Evolutionary conservation across 257 asterid species (phyloP).

Genomic region (Ilex aquifolium): DNA sequence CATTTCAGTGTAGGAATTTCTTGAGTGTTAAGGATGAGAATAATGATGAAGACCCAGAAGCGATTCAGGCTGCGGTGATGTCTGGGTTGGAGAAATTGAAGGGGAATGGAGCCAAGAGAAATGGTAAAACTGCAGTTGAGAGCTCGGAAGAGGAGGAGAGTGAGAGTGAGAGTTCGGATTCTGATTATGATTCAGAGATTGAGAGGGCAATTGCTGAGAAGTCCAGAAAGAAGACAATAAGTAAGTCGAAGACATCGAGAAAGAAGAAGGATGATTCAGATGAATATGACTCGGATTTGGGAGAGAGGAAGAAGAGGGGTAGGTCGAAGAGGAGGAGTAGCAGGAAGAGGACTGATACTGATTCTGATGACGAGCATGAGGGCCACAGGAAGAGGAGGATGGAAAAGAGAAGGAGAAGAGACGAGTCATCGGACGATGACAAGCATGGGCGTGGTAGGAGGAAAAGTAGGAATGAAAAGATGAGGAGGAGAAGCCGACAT

Average conservation of each 20-base stretch:
- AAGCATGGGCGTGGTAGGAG: conserved; percentile 43
- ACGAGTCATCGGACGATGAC: conserved; percentile 39
- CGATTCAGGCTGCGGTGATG: conserved; percentile 55
- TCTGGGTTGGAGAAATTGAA: conserved; percentile 66
- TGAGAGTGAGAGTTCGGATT: conserved; percentile 70
- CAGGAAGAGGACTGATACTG: conserved; percentile 34
- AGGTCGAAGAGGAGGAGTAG: conserved; percentile 56
- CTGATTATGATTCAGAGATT: conserved; percentile 75
- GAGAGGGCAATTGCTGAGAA: conserved; percentile 60
- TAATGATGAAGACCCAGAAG: conserved; percentile 47
- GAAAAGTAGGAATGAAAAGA: conserved; percentile 57
- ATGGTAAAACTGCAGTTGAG: conserved; percentile 18
- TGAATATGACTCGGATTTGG: conserved; percentile 25
- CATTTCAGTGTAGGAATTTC: conserved; percentile 90
- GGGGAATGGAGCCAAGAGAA: conserved; percentile 34
- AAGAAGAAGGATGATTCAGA: conserved; percentile 27
- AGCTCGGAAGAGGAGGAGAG: conserved; percentile 51
- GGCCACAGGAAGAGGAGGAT: conserved; percentile 38
- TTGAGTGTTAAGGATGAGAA: conserved; percentile 72
- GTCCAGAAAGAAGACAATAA: conserved; percentile 35
- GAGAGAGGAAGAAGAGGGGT: conserved; percentile 45
- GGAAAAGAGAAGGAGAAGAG: conserved; percentile 50
- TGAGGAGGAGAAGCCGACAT: conserved; percentile 46
- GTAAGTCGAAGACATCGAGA: conserved; percentile 29
- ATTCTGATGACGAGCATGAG: conserved; percentile 48